Evolutionary conservation across 805 yeast genomes (phyloP).

Genomic region (Suhomyces emberorum): DNA sequence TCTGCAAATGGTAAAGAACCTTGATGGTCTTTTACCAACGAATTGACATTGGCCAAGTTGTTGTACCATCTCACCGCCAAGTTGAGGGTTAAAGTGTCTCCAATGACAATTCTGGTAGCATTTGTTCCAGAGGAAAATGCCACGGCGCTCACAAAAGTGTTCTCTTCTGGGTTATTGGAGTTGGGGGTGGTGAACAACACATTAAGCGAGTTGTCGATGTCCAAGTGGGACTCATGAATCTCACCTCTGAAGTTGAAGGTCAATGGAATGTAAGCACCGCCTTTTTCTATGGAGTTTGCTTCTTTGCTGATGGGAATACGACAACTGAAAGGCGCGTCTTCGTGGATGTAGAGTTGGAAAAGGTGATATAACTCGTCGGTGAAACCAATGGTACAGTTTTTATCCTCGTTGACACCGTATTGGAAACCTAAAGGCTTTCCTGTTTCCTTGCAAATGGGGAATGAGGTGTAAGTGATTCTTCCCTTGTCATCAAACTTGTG

Average conservation of each 20-base stretch:
- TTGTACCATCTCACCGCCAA: constrained; percentile 60
- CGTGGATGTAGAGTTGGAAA: constrained; percentile 72
- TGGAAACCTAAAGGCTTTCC: constrained; percentile 54
- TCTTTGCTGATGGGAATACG: constrained; percentile 51
- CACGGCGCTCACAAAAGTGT: constrained; percentile 49
- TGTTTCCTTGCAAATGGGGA: constrained; percentile 66
- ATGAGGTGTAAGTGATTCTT: constrained; percentile 52
- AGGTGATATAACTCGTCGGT: constrained; percentile 67
- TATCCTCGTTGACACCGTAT: constrained; percentile 49
- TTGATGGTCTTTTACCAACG: constrained; percentile 9
- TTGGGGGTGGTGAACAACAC: constrained; percentile 44
- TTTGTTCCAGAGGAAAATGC: constrained; percentile 63
- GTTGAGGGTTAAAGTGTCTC: constrained; percentile 55
- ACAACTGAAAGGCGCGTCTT: constrained; percentile 74
- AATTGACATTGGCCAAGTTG: constrained; percentile 19
- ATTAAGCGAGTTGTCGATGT: constrained; percentile 57
- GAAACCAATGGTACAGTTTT: constrained; percentile 59
- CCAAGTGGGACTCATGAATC: constrained; percentile 64
- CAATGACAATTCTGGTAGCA: constrained; percentile 61
- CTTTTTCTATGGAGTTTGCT: constrained; percentile 38
- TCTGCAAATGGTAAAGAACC: constrained; percentile 31
- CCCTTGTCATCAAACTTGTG: constrained; percentile 66
- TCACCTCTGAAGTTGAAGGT: constrained; percentile 64
- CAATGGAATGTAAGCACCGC: constrained; percentile 53
- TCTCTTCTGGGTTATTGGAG: constrained; percentile 23